These are phyloP conservation scores for Vitis hybrid DNA, from an alignment of 177 flowering plant genomes.

Conservation along the genomic window DNA sequence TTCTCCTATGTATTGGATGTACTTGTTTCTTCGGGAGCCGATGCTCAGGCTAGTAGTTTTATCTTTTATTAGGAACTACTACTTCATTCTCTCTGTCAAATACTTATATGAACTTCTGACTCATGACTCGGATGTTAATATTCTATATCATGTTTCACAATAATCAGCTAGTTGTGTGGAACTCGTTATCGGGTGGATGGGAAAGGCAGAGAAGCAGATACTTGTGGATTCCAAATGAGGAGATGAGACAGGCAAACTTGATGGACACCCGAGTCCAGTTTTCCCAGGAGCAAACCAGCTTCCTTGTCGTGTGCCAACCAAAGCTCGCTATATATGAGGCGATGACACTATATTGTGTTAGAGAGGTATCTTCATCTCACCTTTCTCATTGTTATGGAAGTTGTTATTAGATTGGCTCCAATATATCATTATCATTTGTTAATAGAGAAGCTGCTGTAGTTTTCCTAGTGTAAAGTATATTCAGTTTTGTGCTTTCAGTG, in stretches of 20 bases:
- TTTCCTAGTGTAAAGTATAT: neutral
- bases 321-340: slow-evolving; percentile 47
- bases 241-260: slow-evolving; percentile 14
- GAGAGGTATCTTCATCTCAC: slow-evolving; percentile 27
- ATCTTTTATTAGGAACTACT: too few relatives aligned
- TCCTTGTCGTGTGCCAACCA: slow-evolving; percentile 44
- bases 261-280: slow-evolving; percentile 36
- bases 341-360: slow-evolving; percentile 30
- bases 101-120: neutral
- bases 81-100: neutral
- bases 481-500: slow-evolving; percentile 22
- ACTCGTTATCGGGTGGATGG: slow-evolving; percentile 26
- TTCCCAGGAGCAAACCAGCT: slow-evolving; percentile 33
- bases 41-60: slow-evolving; percentile 35
- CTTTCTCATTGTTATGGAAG: neutral
- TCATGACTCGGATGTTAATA: neutral
- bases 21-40: slow-evolving; percentile 50
- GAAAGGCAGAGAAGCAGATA: slow-evolving; percentile 26
- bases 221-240: slow-evolving; percentile 36
- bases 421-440: too few relatives aligned
- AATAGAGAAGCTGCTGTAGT: too few relatives aligned
- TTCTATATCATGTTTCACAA: neutral
- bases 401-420: too few relatives aligned
- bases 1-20: slow-evolving; percentile 34
- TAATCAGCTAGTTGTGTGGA: slow-evolving; percentile 40